phyloP scores from a whole-genome alignment of 805 yeast genomes.

The Nakazawaea ishiwadae region DNA sequence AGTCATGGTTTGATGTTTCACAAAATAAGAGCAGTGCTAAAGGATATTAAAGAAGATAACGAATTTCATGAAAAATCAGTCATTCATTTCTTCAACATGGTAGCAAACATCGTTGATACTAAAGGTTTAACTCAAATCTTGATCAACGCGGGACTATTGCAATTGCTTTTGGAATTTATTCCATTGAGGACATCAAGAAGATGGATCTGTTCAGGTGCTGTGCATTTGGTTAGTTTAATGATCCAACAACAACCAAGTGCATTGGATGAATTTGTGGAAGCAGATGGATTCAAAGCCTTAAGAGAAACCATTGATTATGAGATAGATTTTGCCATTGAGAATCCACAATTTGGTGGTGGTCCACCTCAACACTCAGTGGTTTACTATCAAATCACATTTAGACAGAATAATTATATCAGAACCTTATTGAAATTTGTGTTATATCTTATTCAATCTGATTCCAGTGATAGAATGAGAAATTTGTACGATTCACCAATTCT shows the following conservation, averaged over 20 bases:
- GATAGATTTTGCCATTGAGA: slow-evolving; percentile 55
- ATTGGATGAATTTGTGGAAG: slow-evolving; percentile 57
- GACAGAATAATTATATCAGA: slow-evolving; percentile 56
- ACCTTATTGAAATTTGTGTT: slow-evolving; percentile 60
- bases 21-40: slow-evolving; percentile 58
- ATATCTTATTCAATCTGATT: slow-evolving; percentile 62
- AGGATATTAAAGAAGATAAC: slow-evolving; percentile 31
- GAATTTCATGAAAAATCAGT: slow-evolving; percentile 44
- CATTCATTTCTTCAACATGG: slow-evolving; percentile 49
- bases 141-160: slow-evolving; percentile 71
- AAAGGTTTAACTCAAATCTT: slow-evolving; percentile 52
- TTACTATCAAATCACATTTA: slow-evolving; percentile 47
- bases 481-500: slow-evolving; percentile 82
- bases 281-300: slow-evolving; percentile 60
- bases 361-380: slow-evolving; percentile 49
- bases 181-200: slow-evolving; percentile 45
- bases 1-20: slow-evolving; percentile 81
- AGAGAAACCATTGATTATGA: slow-evolving; percentile 61
- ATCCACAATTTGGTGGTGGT: slow-evolving; percentile 55
- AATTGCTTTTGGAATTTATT: slow-evolving; percentile 59
- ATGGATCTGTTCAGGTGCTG: slow-evolving; percentile 58
- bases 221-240: slow-evolving; percentile 48
- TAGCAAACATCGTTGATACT: slow-evolving; percentile 57
- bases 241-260: slow-evolving; percentile 41
- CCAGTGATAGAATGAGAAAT: slow-evolving; percentile 81